Base-by-base conservation (phyloP, 495 filamentous ascomycete species). In the Durotheca rogersii region DNA sequence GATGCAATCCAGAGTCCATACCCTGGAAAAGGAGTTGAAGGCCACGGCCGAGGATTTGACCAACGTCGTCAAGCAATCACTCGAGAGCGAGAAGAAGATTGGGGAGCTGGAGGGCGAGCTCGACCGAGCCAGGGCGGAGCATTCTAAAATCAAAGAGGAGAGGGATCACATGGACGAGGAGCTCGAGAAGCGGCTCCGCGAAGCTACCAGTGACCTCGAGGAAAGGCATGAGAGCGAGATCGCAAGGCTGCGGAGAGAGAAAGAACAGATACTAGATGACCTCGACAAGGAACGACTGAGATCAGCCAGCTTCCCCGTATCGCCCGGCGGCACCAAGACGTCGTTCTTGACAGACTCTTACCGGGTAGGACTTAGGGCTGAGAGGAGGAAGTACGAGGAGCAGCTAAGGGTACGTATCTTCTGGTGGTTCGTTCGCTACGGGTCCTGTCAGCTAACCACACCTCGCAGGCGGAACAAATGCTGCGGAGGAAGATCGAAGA, bases 21-120 rank as follows among this genome's bases (percentile, higher is more conserved):
- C 81, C 46, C 77, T 96, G 30, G 83, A 93, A 70, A 76, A 74
- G 50, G 93, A 98, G 69, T 80, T 98, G 2, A 76, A 79, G 12
- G 88, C 84, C 43, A 94, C 89, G 40, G 79, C 95, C 15, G 75
- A 79, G 45, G 93, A 96, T 64, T 88, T 93, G 50, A 90, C 95
- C 64, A 81, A 80, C 14, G 84, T 98, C 67, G 95, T 90, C 16
- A 87, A 86, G 60, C 85, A 89, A 34, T 84, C 81, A 34, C 86
- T 98, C 45, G 82, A 89, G 56, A 87, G 86, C 47, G 93, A 98
- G 72, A 87, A 87, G 62, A 93, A 96, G 66, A 78, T 78, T 52
- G 76, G 94, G 7, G 94, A 96, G 58, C 70, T 81, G 20, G 73
- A 85, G 42, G 81, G 87, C 50, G 62, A 70, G 67, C 62, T 77